These are phyloP conservation scores for Ambrosiella xylebori DNA, from an alignment of 2,329 filamentous ascomycete genomes.

Conservation along the genomic window DNA sequence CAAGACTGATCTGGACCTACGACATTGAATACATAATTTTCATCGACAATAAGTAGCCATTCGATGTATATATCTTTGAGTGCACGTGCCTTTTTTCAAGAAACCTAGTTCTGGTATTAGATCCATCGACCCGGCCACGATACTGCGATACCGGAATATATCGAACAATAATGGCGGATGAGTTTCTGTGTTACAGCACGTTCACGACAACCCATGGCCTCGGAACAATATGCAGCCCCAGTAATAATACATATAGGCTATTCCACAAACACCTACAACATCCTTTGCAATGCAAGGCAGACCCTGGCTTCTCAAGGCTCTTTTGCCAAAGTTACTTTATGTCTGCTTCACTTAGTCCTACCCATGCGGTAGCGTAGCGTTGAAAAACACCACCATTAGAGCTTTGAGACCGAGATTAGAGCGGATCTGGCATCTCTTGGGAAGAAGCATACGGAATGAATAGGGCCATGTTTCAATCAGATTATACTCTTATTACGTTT, in stretches of 20 bases:
- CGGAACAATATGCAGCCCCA: background rate
- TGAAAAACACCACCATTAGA: background rate
- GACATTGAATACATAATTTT: too few species aligned
- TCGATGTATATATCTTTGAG: too few species aligned
- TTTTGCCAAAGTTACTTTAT: background rate
- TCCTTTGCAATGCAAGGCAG: background rate
- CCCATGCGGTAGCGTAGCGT: background rate
- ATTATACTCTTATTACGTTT: background rate
- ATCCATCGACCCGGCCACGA: background rate
- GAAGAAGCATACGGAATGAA: background rate
- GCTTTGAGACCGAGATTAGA: background rate
- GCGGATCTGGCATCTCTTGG: background rate
- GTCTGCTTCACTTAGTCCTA: background rate
- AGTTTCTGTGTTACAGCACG: background rate
- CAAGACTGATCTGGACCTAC: too few species aligned
- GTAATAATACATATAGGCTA: background rate
- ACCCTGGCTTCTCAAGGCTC: background rate
- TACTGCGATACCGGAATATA: background rate
- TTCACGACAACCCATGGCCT: background rate
- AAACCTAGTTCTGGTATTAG: background rate
- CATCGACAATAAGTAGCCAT: too few species aligned
- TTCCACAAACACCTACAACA: background rate
- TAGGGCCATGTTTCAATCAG: background rate
- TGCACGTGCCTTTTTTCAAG: too few species aligned
- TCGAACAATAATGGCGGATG: background rate